These are phyloP conservation scores for Populus euphratica DNA, from an alignment of 345 rosid genomes.

Conservation along the genomic window DNA sequence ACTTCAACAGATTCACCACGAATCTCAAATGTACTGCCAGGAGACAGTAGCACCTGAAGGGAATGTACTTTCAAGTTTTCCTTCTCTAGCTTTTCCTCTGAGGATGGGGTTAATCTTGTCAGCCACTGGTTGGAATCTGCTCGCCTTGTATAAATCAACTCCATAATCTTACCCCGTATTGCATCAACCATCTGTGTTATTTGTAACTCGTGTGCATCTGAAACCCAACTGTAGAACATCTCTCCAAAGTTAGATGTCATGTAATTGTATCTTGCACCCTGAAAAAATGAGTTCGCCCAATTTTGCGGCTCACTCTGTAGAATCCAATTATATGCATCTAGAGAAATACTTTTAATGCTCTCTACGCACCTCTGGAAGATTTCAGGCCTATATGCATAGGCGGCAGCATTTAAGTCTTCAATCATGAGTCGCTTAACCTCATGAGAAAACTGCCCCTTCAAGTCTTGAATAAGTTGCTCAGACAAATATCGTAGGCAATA, in stretches of 20 bases:
- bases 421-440: slow-evolving; percentile 76
- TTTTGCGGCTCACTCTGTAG: slow-evolving; percentile 72
- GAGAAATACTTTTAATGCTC: slow-evolving; percentile 71
- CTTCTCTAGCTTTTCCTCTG: slow-evolving; percentile 72
- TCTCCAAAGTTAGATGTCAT: slow-evolving; percentile 79
- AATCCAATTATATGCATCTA: slow-evolving; percentile 82
- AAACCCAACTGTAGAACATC: slow-evolving; percentile 71
- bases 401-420: slow-evolving; percentile 74
- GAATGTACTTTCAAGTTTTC: slow-evolving; percentile 48
- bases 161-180: slow-evolving; percentile 70
- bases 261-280: slow-evolving; percentile 81
- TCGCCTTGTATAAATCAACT: slow-evolving; percentile 49
- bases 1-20: slow-evolving; percentile 69
- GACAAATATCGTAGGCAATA: slow-evolving; percentile 71
- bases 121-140: slow-evolving; percentile 51
- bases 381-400: slow-evolving; percentile 60
- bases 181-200: slow-evolving; percentile 92
- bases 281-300: slow-evolving; percentile 88
- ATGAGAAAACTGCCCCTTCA: slow-evolving; percentile 89
- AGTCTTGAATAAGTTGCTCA: slow-evolving; percentile 64
- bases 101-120: slow-evolving; percentile 67
- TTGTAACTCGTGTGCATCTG: slow-evolving; percentile 81
- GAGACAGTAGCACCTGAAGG: slow-evolving; percentile 53
- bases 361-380: slow-evolving; percentile 56
- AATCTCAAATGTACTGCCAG: slow-evolving; percentile 72